Evolutionary conservation across 2,329 filamentous ascomycete genomes (phyloP), one percentile per base, ranked within the genome.

Genomic region (Scorias spongiosa): DNA sequence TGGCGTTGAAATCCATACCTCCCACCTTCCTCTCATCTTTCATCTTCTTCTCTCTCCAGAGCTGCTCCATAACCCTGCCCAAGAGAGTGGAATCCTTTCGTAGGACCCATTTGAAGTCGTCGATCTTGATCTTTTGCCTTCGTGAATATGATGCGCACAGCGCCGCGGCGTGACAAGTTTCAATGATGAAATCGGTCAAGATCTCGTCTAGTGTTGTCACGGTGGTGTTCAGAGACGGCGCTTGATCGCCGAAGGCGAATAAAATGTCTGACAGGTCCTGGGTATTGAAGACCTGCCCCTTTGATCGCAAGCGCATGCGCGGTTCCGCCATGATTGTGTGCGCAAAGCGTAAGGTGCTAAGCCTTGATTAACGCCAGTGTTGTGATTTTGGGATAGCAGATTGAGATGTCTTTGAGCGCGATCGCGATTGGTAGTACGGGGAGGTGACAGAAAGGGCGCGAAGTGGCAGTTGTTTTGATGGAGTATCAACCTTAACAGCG

Each of bases 51-150:
- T 93, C 86, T 71, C 89, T 88, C 63, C 85, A 82, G 52, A 94
- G 75, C 57, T 93, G 77, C 66, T 94, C 87, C 60, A 85, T 79
- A 44, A 96, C 87, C 56, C 89, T 80, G 41, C 91, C 91, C 38
- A 96, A 70, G 60, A 93, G 93, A 46, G 76, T 71, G 8, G 84
- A 80, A 57, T 96, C 93, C 50, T 83, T 78, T 29, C 91, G 77
- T 53, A 96, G 76, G 34, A 87, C 86, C 64, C 93, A 98, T 58
- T 93, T 87, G 67, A 98, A 94, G 64, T 98, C 91, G 57, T 95
- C 89, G 57, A 93, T 84, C 63, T 98, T 98, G 66, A 98, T 87
- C 67, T 98, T 98, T 57, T 93, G 85, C 2, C 91, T 83, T 0
- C 87, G 82, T 2, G 84, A 80, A 63, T 93, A 85, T 61, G 84